phyloP scores from a whole-genome alignment of 2,329 filamentous ascomycete genomes.

The Fusarium dlaminii region DNA sequence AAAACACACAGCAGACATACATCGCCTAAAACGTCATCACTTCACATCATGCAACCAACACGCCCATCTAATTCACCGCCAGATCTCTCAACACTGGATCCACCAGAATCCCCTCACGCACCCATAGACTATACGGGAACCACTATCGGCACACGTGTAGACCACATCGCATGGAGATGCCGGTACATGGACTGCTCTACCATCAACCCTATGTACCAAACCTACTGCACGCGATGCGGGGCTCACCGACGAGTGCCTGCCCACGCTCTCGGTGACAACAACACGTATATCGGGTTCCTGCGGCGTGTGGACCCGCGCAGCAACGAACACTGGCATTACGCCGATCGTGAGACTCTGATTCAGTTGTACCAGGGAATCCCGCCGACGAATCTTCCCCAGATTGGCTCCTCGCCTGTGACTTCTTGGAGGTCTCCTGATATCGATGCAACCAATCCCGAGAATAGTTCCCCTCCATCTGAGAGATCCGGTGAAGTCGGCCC shows the following conservation, averaged over 20 bases:
- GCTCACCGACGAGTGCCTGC: background rate
- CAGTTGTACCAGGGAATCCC: background rate
- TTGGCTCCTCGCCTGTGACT: too few relatives aligned
- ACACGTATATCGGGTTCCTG: background rate
- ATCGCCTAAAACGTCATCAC: background rate
- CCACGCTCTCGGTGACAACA: fast-evolving
- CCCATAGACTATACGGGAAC: background rate
- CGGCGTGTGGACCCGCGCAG: fast-evolving
- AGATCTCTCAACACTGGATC: background rate
- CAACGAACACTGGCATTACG: background rate
- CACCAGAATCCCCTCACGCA: background rate
- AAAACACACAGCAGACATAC: background rate
- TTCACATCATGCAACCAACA: background rate
- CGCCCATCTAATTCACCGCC: background rate
- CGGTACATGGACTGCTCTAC: background rate
- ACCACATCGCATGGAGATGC: background rate
- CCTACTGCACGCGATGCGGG: fast-evolving
- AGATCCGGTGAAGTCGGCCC: background rate
- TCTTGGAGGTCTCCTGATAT: background rate
- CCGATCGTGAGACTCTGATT: background rate
- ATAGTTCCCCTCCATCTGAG: too few relatives aligned
- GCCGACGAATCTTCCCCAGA: background rate
- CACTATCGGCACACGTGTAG: background rate
- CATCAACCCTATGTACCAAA: fast-evolving
- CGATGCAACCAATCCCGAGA: background rate